Evolutionary conservation across 106 monocot genomes (phyloP).

Genomic region (Dendrobium officinale): DNA sequence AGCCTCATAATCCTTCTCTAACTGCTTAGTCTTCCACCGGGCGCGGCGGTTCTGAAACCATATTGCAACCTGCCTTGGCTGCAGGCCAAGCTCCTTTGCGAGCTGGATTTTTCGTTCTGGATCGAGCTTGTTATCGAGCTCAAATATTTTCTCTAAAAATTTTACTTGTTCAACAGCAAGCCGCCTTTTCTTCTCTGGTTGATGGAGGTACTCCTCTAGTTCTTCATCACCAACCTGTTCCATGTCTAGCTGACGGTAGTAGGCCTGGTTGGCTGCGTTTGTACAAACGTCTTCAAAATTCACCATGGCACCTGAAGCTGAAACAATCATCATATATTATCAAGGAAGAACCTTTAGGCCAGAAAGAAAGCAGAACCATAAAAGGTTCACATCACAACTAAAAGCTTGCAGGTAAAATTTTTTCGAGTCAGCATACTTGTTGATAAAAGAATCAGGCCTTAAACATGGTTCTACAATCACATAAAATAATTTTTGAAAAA

Average conservation of each 20-base stretch:
- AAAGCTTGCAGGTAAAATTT: neutral
- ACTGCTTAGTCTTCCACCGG: slow-evolving; percentile 68
- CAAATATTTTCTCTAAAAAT: slow-evolving; percentile 57
- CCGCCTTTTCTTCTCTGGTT: slow-evolving; percentile 55
- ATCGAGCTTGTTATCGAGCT: slow-evolving; percentile 61
- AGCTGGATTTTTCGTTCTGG: slow-evolving; percentile 60
- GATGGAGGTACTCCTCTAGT: slow-evolving; percentile 26
- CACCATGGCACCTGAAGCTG: slow-evolving; percentile 46
- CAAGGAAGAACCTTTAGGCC: neutral
- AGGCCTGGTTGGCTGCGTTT: slow-evolving; percentile 10
- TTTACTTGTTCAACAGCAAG: slow-evolving; percentile 37
- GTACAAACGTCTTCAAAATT: slow-evolving; percentile 30
- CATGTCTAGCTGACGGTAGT: slow-evolving; percentile 10
- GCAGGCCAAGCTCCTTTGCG: slow-evolving; percentile 49
- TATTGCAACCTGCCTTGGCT: slow-evolving; percentile 60
- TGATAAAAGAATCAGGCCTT: neutral
- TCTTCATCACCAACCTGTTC: slow-evolving; percentile 31
- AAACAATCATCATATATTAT: neutral
- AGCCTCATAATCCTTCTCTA: slow-evolving; percentile 53
- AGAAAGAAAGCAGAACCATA: neutral
- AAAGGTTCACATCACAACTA: neutral
- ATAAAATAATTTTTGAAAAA: neutral
- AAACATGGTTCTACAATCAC: neutral
- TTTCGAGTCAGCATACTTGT: neutral
- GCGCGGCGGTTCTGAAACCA: slow-evolving; percentile 83